Evolutionary conservation across 2,329 filamentous ascomycete genomes (phyloP), one percentile per base, ranked within the genome.

Genomic region (Beauveria pseudobassiana): DNA sequence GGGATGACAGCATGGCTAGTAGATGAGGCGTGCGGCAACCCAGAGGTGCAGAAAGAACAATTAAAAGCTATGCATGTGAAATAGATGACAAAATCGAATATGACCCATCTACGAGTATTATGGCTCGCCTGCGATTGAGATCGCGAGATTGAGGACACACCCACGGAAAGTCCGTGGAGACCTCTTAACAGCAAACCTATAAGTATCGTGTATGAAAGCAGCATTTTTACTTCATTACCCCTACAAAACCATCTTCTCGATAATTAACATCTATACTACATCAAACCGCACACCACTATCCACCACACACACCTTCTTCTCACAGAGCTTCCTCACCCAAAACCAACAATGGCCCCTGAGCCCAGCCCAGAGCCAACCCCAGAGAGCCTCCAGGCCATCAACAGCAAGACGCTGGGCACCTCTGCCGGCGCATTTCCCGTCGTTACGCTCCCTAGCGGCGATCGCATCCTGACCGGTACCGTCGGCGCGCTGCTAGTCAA

Each of bases 401-500:
- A 65, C 56, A 65, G 62, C 59, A 54, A 52, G 40, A 64, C 64
- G 18, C 28, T 65, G 12, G 62, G 62, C 24, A 62, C 55, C 10
- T 38, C 38, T 2, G 59, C 62, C 28, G 40, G 45, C 40, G 50
- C 64, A 4, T 65, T 65, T 22, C 64, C 64, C 20, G 50, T 65
- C 43, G 63, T 63, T 5, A 62, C 58, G n/a, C 63, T 64, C 5
- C 62, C 62, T 16, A 61, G 56, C 52, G 62, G 64, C 56, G 52
- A 65, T 5, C 60, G 55, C 38, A 26, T 65, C 5, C 64, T 62
- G 14, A 65, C 64, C 2, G 64, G 64, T 34, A 64, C 64, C 1
- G 64, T 65, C 28, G 62, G 64, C 16, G 64, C 64, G 10, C 34
- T 65, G 10, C 42, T 64, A 28, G 59, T 65, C 56, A 64, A 65